These are phyloP conservation scores for Berberis vulgaris DNA, from an alignment of 164 flowering plant genomes.

Conservation along the genomic window DNA sequence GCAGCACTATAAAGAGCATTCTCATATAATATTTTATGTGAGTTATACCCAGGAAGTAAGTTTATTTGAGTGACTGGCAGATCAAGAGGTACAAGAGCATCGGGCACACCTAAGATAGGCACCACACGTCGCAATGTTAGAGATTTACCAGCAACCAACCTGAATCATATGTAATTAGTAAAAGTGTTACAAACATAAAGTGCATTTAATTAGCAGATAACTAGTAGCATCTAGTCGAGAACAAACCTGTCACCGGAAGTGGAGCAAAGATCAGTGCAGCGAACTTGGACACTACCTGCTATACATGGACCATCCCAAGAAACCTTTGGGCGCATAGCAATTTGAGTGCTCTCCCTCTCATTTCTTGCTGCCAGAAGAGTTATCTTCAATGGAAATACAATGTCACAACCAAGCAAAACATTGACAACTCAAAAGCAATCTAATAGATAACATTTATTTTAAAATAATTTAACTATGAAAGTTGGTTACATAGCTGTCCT, in stretches of 20 bases:
- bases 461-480: too few relatives aligned
- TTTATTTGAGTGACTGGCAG: conserved; percentile 58
- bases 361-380: conserved; percentile 86
- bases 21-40: conserved; percentile 7
- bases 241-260: conserved; percentile 83
- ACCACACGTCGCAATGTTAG: conserved; percentile 68
- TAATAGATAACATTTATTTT: not conserved
- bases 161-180: conserved; percentile 12
- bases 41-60: conserved; percentile 71
- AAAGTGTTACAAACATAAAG: too few relatives aligned
- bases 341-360: conserved; percentile 88
- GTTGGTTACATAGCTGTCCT: too few relatives aligned
- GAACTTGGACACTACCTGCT: conserved; percentile 81
- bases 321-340: conserved; percentile 87
- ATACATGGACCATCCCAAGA: conserved; percentile 61
- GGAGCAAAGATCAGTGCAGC: conserved; percentile 72
- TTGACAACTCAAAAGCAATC: not conserved
- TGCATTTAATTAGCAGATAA: not conserved
- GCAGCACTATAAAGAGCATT: conserved; percentile 7
- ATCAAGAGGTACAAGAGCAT: conserved; percentile 95
- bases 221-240: conserved; percentile 1
- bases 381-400: conserved; percentile 39
- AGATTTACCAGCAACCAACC: conserved; percentile 71
- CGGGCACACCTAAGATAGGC: conserved; percentile 89
- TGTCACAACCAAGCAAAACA: conserved; percentile 7